Conservation (phyloP, 2,329 filamentous ascomycete genomes). For the Sporothrix schenckii region DNA sequence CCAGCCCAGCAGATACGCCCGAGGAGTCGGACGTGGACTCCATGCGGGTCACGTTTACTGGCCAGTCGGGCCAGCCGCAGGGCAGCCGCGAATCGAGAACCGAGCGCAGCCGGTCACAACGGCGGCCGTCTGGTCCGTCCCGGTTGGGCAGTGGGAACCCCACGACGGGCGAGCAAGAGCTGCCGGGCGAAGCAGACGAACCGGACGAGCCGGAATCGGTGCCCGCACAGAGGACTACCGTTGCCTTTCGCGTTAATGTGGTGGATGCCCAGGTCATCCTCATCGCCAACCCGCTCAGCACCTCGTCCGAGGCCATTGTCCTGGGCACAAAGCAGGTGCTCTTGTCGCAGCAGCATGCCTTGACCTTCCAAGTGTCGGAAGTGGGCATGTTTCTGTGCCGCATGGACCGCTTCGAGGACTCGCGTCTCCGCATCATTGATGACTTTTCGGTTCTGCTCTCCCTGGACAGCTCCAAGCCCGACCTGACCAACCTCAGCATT, state of each 20-base stretch:
- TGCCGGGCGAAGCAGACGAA: constrained; percentile 19
- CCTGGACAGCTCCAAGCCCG: constrained; percentile 69
- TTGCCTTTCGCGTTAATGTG: constrained; percentile 89
- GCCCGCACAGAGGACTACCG: constrained; percentile 60
- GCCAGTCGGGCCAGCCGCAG: constrained; percentile 39
- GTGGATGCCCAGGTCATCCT: constrained; percentile 96
- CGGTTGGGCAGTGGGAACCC: neutral
- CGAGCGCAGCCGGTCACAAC: neutral
- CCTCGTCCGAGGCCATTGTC: constrained; percentile 93
- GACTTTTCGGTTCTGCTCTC: constrained; percentile 92
- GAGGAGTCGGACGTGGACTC: constrained; percentile 65
- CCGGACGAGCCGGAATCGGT: constrained; percentile 17
- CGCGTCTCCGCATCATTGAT: constrained; percentile 86
- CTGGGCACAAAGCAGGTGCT: constrained; percentile 91
- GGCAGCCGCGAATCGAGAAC: constrained; percentile 12
- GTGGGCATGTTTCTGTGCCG: constrained; percentile 98
- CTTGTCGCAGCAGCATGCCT: constrained; percentile 88
- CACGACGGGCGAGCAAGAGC: neutral
- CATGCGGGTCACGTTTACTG: constrained; percentile 52
- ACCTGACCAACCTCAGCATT: constrained; percentile 76
- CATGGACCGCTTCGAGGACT: constrained; percentile 96
- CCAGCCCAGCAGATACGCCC: constrained; percentile 58
- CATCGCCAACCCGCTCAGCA: constrained; percentile 88
- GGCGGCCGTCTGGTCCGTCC: neutral
- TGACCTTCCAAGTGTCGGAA: constrained; percentile 90